phyloP scores from a whole-genome alignment of 371 early-diverging fungal species.

The Ordospora colligata region DNA sequence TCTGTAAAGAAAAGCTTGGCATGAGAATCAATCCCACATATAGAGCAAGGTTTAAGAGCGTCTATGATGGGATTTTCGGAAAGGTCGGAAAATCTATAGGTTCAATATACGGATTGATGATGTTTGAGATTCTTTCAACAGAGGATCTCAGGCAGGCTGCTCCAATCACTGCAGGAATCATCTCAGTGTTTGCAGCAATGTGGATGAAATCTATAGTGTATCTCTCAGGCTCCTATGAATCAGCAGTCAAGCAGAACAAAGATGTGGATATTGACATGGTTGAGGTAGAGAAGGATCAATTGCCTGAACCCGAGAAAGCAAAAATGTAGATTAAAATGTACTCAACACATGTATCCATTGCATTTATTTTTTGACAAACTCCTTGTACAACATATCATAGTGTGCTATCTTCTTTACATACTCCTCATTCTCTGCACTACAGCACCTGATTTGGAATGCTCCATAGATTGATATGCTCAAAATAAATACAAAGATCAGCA shows the following conservation, averaged over 20 bases:
- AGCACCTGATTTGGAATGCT: constrained; percentile 10
- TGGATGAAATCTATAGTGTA: constrained; percentile 58
- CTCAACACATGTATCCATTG: neutral
- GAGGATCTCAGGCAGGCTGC: constrained; percentile 52
- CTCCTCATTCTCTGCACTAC: neutral
- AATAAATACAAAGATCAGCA: neutral
- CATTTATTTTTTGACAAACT: too few relatives aligned
- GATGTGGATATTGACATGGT: constrained; percentile 52
- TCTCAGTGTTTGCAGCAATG: constrained; percentile 26
- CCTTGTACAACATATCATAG: neutral
- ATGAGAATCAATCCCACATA: constrained; percentile 57
- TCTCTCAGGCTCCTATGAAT: constrained; percentile 52
- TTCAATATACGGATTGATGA: constrained; percentile 46
- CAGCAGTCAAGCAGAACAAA: constrained; percentile 42
- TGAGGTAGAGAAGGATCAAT: constrained; percentile 21
- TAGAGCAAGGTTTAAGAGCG: constrained; percentile 59
- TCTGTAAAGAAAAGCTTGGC: constrained; percentile 60
- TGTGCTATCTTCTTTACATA: constrained; percentile 6
- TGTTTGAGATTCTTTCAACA: constrained; percentile 35
- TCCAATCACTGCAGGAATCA: constrained; percentile 19
- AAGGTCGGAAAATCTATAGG: constrained; percentile 61
- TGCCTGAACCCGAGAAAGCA: constrained; percentile 4
- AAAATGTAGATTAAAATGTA: constrained; percentile 20
- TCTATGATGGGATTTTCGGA: constrained; percentile 61
- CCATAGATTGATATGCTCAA: constrained; percentile 5